Evolutionary conservation across 108 stramenopile species (phyloP).

Genomic region (Skeletonema potamos): DNA sequence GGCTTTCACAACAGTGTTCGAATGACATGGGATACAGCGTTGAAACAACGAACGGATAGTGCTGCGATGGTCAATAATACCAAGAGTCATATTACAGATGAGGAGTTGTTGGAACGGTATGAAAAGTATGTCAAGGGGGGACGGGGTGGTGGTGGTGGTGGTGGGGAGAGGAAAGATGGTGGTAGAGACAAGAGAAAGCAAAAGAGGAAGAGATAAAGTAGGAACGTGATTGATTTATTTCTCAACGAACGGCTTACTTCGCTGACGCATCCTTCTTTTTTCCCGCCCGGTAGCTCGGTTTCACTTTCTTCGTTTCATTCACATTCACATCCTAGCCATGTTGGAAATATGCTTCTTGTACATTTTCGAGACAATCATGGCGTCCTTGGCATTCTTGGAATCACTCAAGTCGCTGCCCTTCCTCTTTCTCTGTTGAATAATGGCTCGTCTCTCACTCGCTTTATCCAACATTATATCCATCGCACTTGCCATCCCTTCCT

Average conservation of each 20-base stretch:
- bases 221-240: not conserved
- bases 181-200: constrained; percentile 26
- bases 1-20: constrained; percentile 57
- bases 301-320: too few relatives aligned
- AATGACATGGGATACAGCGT: constrained; percentile 61
- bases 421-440: too few relatives aligned
- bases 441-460: not conserved
- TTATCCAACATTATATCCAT: not conserved
- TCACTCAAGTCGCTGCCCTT: not conserved
- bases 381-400: not conserved
- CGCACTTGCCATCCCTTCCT: not conserved
- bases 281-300: too few relatives aligned
- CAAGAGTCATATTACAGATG: constrained; percentile 58
- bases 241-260: too few relatives aligned
- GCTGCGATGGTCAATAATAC: constrained; percentile 24
- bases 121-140: constrained; percentile 57
- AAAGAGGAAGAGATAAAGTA: not conserved
- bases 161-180: too few relatives aligned
- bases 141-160: constrained; percentile 1
- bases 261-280: too few relatives aligned
- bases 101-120: constrained; percentile 72
- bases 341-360: too few relatives aligned
- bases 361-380: too few relatives aligned
- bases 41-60: constrained; percentile 18
- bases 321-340: too few relatives aligned